A percentile compares a stretch with the other conserved stretches of the same genome.
phyloP scores from a whole-genome alignment of 768 basidiomycete species.

The Jaapia argillacea region DNA sequence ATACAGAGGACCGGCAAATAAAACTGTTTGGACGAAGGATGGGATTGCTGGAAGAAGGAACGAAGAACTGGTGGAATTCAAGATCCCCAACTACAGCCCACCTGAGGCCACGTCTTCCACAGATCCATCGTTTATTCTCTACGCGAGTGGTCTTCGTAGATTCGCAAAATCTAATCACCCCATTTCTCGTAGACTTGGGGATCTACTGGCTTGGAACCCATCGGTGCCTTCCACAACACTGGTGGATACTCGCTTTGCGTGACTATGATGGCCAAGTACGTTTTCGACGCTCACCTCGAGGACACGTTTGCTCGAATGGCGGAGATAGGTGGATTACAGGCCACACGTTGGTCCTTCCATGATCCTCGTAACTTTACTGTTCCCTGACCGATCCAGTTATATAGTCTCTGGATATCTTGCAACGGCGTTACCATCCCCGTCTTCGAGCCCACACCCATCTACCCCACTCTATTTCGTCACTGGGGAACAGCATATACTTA shows the following conservation, averaged over 20 bases:
- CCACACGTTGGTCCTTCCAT: slow-evolving; percentile 46
- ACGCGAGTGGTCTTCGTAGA: slow-evolving; percentile 48
- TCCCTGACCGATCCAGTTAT: slow-evolving; percentile 34
- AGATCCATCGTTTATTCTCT: slow-evolving; percentile 97
- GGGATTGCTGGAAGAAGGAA: slow-evolving; percentile 97
- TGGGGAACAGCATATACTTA: slow-evolving; percentile 93
- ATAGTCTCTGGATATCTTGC: slow-evolving; percentile 93
- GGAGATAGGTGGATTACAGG: slow-evolving; percentile 99
- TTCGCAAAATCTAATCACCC: slow-evolving; percentile 6
- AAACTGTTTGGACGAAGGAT: slow-evolving; percentile 70
- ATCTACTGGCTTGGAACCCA: slow-evolving; percentile 92
- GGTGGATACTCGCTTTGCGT: slow-evolving; percentile 89
- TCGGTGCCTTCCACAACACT: slow-evolving; percentile 90
- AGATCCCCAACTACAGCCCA: slow-evolving; percentile 83
- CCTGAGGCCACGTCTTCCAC: slow-evolving; percentile 84
- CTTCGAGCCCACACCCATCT: slow-evolving; percentile 95
- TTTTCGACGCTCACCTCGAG: slow-evolving; percentile 95
- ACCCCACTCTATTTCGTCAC: slow-evolving; percentile 92
- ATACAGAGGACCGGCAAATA: slow-evolving; percentile 78
- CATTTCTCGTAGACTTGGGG: slow-evolving; percentile 64
- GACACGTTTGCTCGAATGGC: slow-evolving; percentile 98
- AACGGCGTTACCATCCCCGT: slow-evolving; percentile 79
- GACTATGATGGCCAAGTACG: slow-evolving; percentile 89
- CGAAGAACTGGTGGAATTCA: slow-evolving; percentile 70
- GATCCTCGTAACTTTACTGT: not conserved